Evolutionary conservation across 225 moss, liverwort and hornwort species (phyloP).

Genomic region (Marchantia paleacea): DNA sequence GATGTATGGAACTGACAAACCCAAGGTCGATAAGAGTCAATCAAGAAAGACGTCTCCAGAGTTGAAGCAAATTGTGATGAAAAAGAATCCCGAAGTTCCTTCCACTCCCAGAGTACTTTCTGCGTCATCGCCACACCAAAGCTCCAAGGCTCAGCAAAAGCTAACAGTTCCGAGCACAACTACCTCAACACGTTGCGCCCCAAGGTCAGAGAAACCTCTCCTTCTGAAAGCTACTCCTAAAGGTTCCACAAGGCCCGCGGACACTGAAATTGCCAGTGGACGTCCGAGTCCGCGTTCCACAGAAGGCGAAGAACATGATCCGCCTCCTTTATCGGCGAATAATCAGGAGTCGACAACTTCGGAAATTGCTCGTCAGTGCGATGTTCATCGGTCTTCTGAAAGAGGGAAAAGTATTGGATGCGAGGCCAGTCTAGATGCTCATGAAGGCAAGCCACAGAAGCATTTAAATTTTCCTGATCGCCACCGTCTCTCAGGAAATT

Average conservation of each 20-base stretch:
- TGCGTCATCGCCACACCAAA: neutral
- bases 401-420: neutral
- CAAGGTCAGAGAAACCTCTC: neutral
- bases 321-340: too few relatives aligned
- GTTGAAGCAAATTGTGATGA: neutral
- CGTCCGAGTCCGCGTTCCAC: neutral
- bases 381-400: neutral
- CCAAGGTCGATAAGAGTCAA: neutral
- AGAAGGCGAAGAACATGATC: neutral
- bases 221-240: neutral
- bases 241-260: neutral
- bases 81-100: neutral
- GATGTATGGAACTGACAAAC: neutral
- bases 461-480: neutral
- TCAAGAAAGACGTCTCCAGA: neutral
- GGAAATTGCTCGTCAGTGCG: neutral
- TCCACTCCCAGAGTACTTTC: neutral
- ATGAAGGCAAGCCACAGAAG: neutral
- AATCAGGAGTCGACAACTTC: too few relatives aligned
- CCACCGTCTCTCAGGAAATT: constrained; percentile 11
- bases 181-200: neutral
- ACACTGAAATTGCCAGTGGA: neutral
- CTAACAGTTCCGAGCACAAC: neutral
- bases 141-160: neutral
- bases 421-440: neutral